Base-by-base conservation (phyloP, 2,329 filamentous ascomycete species). In the Colletotrichum endophyticum region DNA sequence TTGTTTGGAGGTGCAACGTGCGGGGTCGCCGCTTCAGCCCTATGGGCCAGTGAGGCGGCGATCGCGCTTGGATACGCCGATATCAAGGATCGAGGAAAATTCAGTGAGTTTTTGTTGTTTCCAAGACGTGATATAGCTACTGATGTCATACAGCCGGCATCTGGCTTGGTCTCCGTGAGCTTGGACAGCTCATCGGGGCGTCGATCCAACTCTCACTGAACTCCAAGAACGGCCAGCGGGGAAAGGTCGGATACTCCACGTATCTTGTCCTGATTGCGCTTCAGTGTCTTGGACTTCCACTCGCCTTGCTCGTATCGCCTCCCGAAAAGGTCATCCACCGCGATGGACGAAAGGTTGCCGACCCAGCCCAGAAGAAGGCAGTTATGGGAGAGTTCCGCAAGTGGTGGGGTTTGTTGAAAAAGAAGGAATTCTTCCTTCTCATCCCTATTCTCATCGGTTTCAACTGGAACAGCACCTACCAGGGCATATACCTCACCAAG, bases 121-220 rank as follows among this genome's bases (percentile, higher is more conserved):
- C 6, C 0, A 1, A 27, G 4, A 19, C 8, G 5, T 66, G 8
- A 19, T 27, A 9, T 3, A 0, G 0, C 16, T 39, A 2, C 63
- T 73, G n/a, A 49, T 12, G n/a, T 12, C 32, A 15, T 0, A 44
- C 30, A 84, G 85, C 87, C 57, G 88, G 87, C 3, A 90, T 90
- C 44, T 91, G 89, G 89, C 86, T 91, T 6, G 87, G 88, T 8
- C 85, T 90, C 9, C 86, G 88, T 8, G 88, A 90, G 73, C 84
- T 90, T 9, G 89, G 89, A 1, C 89, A 89, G 72, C 84, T 91
- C 27, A 88, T 91, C 70, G 89, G 89, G 3, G 85, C 87, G 4
- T 87, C 88, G 0, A 89, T 90, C 34, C 87, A 89, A 30, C 84
- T 90, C 0, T 88, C 85, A 0, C 83, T 90, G 19, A 91, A 90